Percentiles rank a stretch among this genome's conserved stretches.
Conservation (phyloP, 768 basidiomycete species). For the Tephrocybe sp. region DNA sequence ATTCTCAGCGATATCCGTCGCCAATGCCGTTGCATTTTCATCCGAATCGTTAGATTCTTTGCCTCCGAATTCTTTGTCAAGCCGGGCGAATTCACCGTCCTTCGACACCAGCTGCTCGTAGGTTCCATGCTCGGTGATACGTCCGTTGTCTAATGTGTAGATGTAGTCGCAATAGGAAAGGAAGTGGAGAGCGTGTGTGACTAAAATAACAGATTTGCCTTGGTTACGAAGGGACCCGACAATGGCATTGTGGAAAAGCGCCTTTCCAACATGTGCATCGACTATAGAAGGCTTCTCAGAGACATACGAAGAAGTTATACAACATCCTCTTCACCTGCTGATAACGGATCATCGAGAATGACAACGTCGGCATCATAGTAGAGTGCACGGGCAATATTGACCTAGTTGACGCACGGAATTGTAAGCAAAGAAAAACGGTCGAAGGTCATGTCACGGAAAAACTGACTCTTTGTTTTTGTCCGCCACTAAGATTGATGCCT, state of each 20-base stretch:
- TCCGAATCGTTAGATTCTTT: slow-evolving; percentile 32
- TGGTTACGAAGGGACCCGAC: slow-evolving; percentile 31
- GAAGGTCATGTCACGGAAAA: background rate
- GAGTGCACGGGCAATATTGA: slow-evolving; percentile 69
- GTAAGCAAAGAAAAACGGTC: background rate
- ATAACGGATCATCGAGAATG: slow-evolving; percentile 63
- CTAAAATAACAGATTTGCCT: slow-evolving; percentile 76
- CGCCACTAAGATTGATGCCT: slow-evolving; percentile 65
- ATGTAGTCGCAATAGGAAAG: slow-evolving; percentile 81
- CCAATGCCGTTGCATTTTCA: slow-evolving; percentile 20
- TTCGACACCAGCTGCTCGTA: slow-evolving; percentile 47
- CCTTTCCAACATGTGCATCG: slow-evolving; percentile 72
- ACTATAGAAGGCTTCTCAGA: slow-evolving; percentile 32
- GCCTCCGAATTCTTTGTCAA: slow-evolving; percentile 63
- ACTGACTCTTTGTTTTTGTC: slow-evolving; percentile 58
- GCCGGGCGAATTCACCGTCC: slow-evolving; percentile 52
- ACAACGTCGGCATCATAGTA: slow-evolving; percentile 64
- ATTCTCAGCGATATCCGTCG: slow-evolving; percentile 24
- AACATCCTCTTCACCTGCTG: slow-evolving; percentile 41
- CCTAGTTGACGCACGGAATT: slow-evolving; percentile 24
- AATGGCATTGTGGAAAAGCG: slow-evolving; percentile 68
- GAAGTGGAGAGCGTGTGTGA: slow-evolving; percentile 87
- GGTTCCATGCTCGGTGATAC: slow-evolving; percentile 69
- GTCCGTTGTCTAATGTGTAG: slow-evolving; percentile 67
- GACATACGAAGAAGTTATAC: background rate